Conservation (phyloP, 306 rosid genomes). For the Crotalaria pallida region DNA sequence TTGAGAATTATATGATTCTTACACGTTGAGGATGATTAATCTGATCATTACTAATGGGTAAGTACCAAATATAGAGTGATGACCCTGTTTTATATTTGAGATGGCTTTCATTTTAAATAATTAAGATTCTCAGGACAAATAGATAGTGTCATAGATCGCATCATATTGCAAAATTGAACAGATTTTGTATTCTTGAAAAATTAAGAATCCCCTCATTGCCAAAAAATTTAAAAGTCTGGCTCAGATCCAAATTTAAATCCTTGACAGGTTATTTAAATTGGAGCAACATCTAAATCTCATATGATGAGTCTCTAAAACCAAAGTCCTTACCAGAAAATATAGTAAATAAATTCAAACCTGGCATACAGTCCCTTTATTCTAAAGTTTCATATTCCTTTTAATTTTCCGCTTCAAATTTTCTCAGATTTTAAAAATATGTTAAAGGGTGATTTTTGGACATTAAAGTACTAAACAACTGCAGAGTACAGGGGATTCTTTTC, state of each 20-base stretch:
- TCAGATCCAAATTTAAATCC: conserved; percentile 37
- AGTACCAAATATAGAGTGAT: neutral
- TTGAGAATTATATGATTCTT: neutral
- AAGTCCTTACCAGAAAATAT: conserved; percentile 12
- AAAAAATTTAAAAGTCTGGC: conserved; percentile 12
- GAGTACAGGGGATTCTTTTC: neutral
- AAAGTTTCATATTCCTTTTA: conserved; percentile 15
- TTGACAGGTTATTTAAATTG: neutral
- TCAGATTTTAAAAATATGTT: conserved; percentile 26
- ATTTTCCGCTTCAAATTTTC: conserved; percentile 6
- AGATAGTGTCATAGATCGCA: conserved; percentile 43
- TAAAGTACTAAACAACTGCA: neutral
- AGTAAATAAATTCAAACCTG: conserved; percentile 8
- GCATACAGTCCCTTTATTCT: conserved; percentile 18
- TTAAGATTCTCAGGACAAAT: conserved; percentile 35
- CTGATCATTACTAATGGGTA: neutral
- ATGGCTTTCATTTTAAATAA: conserved; percentile 18
- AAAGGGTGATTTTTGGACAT: conserved; percentile 14
- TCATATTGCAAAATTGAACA: conserved; percentile 27
- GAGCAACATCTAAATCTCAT: conserved; percentile 20
- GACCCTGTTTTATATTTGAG: neutral
- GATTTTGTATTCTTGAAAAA: conserved; percentile 21
- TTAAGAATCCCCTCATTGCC: conserved; percentile 9
- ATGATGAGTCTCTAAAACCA: conserved; percentile 14
- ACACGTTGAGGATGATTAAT: neutral